Base-by-base conservation (phyloP, 2,329 filamentous ascomycete species). In the Mycosphaerelloides madeirae region DNA sequence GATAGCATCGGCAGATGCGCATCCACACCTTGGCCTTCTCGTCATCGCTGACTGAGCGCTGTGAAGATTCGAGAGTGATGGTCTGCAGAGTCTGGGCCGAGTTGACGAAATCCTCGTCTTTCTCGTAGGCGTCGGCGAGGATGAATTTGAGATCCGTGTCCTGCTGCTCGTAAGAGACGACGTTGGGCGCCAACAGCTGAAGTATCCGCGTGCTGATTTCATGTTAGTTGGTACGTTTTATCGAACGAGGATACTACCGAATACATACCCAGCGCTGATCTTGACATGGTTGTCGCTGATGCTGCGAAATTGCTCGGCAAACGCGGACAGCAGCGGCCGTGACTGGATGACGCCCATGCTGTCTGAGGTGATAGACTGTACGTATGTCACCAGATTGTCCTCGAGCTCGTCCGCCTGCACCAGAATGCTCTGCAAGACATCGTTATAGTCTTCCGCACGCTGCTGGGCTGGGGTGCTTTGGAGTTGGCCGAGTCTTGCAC, bases 1-100 rank as follows among this genome's bases (percentile, higher is more conserved):
- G 79, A 65, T 93, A 94, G 72, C 94, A 85, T 50, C 93, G 81
- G 63, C 94, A 89, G 62, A 98, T 95, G 48, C 91, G 86, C 56
- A 97, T 85, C 87, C 91, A 97, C 43, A 93, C 80, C 43, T 77
- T 76, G 7, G 88, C 87, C 68, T 89, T 90, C 56, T 91, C 85
- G 58, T 87, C 81, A 63, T 89, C 83, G 20, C 83, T 81, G 29
- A 96, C 82, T 44, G 85, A 82, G 38, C 91, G 84, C 71, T 95
- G 89, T 2, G 89, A 90, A 45, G 80, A 85, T 63, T 98, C 91
- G 36, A 97, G 81, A 28, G 89, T 85, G 57, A 97, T 95, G 29
- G 83, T 84, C 59, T 87, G 80, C 6, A 98, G 78, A 8, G 79
- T 75, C 62, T 83, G 82, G 20, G 93, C 93, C 0, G 91, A 89